Evolutionary conservation across 768 basidiomycete genomes (phyloP).

Genomic region (Leucocoprinus leucothites): DNA sequence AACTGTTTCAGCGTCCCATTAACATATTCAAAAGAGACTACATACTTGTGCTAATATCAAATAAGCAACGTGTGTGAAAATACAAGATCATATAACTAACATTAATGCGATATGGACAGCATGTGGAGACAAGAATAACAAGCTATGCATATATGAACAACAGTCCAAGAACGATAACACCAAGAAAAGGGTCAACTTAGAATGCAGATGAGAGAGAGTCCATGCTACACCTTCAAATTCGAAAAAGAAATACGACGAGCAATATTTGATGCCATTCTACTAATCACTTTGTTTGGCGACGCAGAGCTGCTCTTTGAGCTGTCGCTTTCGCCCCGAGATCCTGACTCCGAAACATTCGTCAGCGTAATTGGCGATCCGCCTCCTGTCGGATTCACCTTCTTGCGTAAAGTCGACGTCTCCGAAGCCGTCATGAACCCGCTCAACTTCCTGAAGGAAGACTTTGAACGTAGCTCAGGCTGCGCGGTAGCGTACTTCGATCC

Average conservation of each 20-base stretch:
- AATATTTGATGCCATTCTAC: not conserved
- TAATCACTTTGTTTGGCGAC: not conserved
- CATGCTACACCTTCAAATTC: not conserved
- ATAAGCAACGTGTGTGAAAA: not conserved
- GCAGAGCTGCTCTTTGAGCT: not conserved
- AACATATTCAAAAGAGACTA: too few species aligned
- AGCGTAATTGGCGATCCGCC: not conserved
- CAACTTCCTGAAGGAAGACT: conserved; percentile 6
- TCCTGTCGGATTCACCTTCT: conserved; percentile 1
- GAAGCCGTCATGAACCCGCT: not conserved
- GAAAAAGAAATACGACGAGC: conserved; percentile 6
- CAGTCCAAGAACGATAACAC: not conserved
- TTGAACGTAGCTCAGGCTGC: not conserved
- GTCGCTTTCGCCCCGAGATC: not conserved
- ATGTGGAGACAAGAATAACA: not conserved
- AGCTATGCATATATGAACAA: not conserved
- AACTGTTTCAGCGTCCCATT: too few species aligned
- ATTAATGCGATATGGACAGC: not conserved
- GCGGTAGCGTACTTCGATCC: not conserved
- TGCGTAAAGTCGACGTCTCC: not conserved
- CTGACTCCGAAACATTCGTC: not conserved
- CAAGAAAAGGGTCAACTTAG: not conserved
- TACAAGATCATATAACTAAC: conserved; percentile 1
- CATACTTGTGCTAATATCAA: not conserved
- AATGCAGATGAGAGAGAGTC: not conserved